phyloP scores from a whole-genome alignment of 2,329 filamentous ascomycete genomes.

The Rhinocladiella mackenziei region DNA sequence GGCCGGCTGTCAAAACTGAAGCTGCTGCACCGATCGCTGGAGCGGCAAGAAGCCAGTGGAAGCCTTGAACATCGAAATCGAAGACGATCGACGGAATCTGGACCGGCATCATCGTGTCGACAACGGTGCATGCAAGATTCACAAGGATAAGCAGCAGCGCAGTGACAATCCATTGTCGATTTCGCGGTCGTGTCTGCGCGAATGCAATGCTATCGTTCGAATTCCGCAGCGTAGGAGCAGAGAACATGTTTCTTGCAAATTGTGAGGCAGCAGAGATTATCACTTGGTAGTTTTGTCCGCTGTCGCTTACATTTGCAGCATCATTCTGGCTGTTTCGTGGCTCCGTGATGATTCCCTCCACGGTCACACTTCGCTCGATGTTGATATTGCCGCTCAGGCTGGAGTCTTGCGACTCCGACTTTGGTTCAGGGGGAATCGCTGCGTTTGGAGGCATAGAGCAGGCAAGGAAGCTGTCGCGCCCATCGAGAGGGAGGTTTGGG shows the following conservation, averaged over 20 bases:
- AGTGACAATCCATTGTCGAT: conserved; percentile 12
- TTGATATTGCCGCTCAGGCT: background rate
- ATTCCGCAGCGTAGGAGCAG: background rate
- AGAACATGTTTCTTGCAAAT: conserved; percentile 9
- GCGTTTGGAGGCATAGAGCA: too few species aligned
- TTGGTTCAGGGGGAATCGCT: too few species aligned
- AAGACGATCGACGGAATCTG: conserved; percentile 16
- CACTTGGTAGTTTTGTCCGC: conserved; percentile 8
- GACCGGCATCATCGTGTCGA: conserved; percentile 19
- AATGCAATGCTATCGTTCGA: background rate
- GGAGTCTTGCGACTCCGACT: too few species aligned
- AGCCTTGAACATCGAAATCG: conserved; percentile 19
- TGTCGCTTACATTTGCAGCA: conserved; percentile 5
- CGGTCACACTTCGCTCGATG: conserved; percentile 6
- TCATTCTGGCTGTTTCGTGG: background rate
- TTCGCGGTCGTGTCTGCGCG: background rate
- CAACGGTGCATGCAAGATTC: conserved; percentile 13
- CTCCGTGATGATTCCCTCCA: conserved; percentile 2
- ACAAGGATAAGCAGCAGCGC: conserved; percentile 12
- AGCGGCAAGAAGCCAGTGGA: conserved; percentile 20
- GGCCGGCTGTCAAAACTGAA: conserved; percentile 14
- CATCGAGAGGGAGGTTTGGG: too few species aligned
- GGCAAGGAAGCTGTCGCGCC: too few species aligned
- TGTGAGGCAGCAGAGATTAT: conserved; percentile 13
- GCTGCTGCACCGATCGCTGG: conserved; percentile 18